phyloP scores from a whole-genome alignment of 129 eudicot species.

The Scalesia atractyloides region DNA sequence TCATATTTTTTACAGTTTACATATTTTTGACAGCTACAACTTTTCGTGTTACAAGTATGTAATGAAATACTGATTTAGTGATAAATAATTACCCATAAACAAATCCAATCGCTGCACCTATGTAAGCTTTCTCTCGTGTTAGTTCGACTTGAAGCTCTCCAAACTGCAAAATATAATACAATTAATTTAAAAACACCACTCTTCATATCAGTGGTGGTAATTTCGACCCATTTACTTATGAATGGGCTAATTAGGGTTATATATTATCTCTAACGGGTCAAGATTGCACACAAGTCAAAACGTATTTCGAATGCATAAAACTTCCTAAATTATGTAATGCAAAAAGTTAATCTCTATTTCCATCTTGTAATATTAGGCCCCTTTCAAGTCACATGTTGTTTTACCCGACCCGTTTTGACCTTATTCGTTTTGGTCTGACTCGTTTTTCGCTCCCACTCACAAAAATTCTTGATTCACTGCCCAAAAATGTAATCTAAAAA shows the following conservation, averaged over 20 bases:
- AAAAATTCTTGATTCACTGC: too few relatives aligned
- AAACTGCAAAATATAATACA: constrained; percentile 50
- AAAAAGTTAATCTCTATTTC: too few relatives aligned
- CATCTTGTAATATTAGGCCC: too few relatives aligned
- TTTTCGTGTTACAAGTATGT: not conserved
- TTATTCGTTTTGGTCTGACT: too few relatives aligned
- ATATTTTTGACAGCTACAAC: not conserved
- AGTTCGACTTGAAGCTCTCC: constrained; percentile 91
- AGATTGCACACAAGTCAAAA: too few relatives aligned
- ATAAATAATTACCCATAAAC: constrained; percentile 56
- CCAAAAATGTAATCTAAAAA: too few relatives aligned
- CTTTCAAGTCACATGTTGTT: too few relatives aligned
- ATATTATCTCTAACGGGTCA: not conserved
- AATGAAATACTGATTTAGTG: not conserved
- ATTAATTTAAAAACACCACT: not conserved
- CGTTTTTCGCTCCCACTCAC: too few relatives aligned
- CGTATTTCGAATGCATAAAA: not conserved
- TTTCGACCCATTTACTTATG: not conserved
- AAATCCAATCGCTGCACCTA: constrained; percentile 72
- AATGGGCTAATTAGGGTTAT: not conserved
- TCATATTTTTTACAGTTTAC: constrained; percentile 4
- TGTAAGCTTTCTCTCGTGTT: constrained; percentile 74
- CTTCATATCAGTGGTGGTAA: not conserved
- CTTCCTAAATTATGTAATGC: not conserved
- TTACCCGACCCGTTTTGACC: too few relatives aligned